These are phyloP conservation scores for Fusarium sacchari DNA, from an alignment of 2,329 filamentous ascomycete genomes.

Conservation along the genomic window DNA sequence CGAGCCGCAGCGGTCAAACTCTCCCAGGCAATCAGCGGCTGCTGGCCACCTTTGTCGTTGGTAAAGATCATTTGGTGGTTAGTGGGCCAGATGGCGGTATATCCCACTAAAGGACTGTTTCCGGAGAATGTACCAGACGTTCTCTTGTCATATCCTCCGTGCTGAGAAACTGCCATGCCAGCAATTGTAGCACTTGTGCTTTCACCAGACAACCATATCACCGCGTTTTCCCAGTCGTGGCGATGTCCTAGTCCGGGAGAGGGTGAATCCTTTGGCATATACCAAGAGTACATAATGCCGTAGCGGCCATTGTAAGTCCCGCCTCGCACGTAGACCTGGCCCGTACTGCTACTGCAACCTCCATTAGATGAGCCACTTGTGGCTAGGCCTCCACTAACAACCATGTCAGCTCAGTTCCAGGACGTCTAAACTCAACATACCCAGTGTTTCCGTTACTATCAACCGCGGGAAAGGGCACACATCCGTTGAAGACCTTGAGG, in stretches of 20 bases:
- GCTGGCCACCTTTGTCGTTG: constrained; percentile 49
- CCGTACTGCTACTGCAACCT: constrained; percentile 49
- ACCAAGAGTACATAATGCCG: constrained; percentile 58
- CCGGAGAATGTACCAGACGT: constrained; percentile 40
- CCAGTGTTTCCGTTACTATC: constrained; percentile 65
- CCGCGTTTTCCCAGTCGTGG: constrained; percentile 43
- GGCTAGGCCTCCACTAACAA: constrained; percentile 47
- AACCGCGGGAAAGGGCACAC: constrained; percentile 71
- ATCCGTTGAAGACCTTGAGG: constrained; percentile 64
- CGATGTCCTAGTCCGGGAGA: constrained; percentile 44
- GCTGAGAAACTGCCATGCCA: constrained; percentile 51
- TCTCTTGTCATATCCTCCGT: constrained; percentile 49
- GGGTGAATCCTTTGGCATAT: constrained; percentile 57
- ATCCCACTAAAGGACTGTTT: constrained; percentile 47
- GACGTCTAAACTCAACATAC: constrained; percentile 6
- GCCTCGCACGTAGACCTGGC: constrained; percentile 54
- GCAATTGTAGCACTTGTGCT: constrained; percentile 42
- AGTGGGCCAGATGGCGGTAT: constrained; percentile 45
- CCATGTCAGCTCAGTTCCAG: background rate
- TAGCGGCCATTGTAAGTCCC: constrained; percentile 46
- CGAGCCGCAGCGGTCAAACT: constrained; percentile 49
- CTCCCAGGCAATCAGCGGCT: constrained; percentile 59
- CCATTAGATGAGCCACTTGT: constrained; percentile 45
- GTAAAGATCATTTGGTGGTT: constrained; percentile 54
- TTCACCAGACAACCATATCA: constrained; percentile 43